phyloP scores from a whole-genome alignment of 345 rosid species.

The Lepidium sativum region DNA sequence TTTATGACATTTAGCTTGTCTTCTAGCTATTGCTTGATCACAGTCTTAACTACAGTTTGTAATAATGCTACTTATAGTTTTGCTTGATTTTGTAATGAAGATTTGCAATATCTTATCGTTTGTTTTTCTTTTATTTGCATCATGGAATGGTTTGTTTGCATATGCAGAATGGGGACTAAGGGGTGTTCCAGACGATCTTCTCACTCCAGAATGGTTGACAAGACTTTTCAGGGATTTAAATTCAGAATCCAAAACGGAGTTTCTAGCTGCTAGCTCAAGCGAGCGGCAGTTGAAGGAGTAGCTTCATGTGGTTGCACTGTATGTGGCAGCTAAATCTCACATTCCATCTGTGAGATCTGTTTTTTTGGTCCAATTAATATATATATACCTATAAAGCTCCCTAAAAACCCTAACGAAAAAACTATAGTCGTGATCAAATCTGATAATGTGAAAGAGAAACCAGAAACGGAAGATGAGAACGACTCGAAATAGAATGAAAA shows the following conservation, averaged over 20 bases:
- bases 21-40: background rate
- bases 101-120: background rate
- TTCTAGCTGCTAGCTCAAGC: constrained; percentile 22
- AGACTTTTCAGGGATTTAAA: constrained; percentile 37
- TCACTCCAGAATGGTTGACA: constrained; percentile 68
- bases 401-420: too few species aligned
- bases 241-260: constrained; percentile 17
- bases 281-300: constrained; percentile 39
- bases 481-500: too few species aligned
- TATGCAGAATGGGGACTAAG: constrained; percentile 85
- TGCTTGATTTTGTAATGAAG: background rate
- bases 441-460: too few species aligned
- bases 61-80: background rate
- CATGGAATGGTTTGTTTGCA: background rate
- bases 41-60: background rate
- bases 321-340: background rate
- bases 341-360: too few species aligned
- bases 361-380: too few species aligned
- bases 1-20: too few species aligned
- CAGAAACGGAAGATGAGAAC: too few species aligned
- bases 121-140: background rate
- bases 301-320: background rate
- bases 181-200: constrained; percentile 95
- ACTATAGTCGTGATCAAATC: too few species aligned
- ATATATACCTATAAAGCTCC: too few species aligned